These are phyloP conservation scores for Thymus quinquecostatus DNA, from an alignment of 257 asterid genomes.

Conservation along the genomic window DNA sequence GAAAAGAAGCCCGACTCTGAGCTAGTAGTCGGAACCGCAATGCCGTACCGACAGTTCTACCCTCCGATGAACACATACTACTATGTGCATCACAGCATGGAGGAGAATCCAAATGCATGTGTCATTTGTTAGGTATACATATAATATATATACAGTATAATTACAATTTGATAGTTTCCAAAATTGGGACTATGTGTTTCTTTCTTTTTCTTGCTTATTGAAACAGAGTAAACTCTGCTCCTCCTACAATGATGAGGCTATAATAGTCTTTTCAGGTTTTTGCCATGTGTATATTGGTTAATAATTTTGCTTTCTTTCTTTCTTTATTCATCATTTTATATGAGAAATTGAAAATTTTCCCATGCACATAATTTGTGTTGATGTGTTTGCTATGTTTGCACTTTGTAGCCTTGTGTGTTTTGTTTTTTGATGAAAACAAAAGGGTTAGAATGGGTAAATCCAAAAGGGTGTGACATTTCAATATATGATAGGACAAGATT, in stretches of 20 bases:
- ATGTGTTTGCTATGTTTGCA: conserved; percentile 28
- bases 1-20: conserved; percentile 37
- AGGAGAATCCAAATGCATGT: conserved; percentile 75
- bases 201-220: background rate
- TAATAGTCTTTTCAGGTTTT: conserved; percentile 27
- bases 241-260: conserved; percentile 13
- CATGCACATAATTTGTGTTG: conserved; percentile 18
- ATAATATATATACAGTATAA: too few relatives aligned
- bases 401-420: conserved; percentile 16
- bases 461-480: conserved; percentile 25
- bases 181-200: background rate
- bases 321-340: background rate
- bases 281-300: conserved; percentile 26
- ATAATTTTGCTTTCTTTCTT: conserved; percentile 18
- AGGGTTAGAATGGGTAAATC: conserved; percentile 1
- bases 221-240: conserved; percentile 5
- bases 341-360: background rate
- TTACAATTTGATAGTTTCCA: background rate
- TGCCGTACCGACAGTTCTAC: conserved; percentile 53
- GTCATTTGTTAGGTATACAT: conserved; percentile 38
- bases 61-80: conserved; percentile 54
- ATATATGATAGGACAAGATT: conserved; percentile 33
- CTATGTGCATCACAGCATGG: conserved; percentile 59
- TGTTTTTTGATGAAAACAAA: conserved; percentile 32
- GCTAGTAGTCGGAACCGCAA: conserved; percentile 32